Base-by-base conservation (phyloP, 1,284 basidiomycete species). In the Malassezia sp. region DNA sequence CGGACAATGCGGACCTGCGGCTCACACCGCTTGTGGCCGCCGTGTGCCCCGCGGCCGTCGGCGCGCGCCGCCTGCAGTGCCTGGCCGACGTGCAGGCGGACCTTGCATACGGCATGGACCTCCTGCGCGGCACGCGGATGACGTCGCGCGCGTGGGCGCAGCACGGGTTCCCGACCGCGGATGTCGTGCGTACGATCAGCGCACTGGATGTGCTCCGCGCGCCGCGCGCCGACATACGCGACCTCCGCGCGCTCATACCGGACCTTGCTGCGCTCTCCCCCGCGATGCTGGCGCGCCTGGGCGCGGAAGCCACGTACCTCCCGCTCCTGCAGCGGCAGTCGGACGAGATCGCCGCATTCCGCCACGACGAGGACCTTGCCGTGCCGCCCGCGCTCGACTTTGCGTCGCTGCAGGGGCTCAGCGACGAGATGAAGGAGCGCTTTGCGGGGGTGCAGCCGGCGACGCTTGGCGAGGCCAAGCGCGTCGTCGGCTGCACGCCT, bases 1-100 rank as follows among this genome's bases (percentile, higher is more conserved):
- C 83, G 40, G 87, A 91, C 71, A 90, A 91, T 55, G 87, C 87
- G 2, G 86, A 90, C 71, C 43, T 79, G 43, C 76, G 86, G 27
- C 72, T 91, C 43, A 90, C 87, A 0, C 37, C 47, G 29, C 39
- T 52, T 0, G 22, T 54, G 21, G 51, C 52, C 78, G 80, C 77
- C 4, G 74, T 77, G 32, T 53, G 66, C 2, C 76, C 73, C 3
- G 80, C 82, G 5, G 77, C 77, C 4, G 75, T 89, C n/a, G 77
- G 79, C 9, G 75, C 79, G 35, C 63, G 63, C 20, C 76, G 86
- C 6, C 65, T 67, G 3, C 15, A 18, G 3, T 36, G 30, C 2
- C 81, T 81, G 56, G 61, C 73, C 33, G 53, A 58, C 1, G 78
- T 77, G 3, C 74, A 76, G 27, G 62, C 63, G 3, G 75, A 78